Evolutionary conservation across 345 rosid genomes (phyloP).

Genomic region (Fremontodendron californicum): DNA sequence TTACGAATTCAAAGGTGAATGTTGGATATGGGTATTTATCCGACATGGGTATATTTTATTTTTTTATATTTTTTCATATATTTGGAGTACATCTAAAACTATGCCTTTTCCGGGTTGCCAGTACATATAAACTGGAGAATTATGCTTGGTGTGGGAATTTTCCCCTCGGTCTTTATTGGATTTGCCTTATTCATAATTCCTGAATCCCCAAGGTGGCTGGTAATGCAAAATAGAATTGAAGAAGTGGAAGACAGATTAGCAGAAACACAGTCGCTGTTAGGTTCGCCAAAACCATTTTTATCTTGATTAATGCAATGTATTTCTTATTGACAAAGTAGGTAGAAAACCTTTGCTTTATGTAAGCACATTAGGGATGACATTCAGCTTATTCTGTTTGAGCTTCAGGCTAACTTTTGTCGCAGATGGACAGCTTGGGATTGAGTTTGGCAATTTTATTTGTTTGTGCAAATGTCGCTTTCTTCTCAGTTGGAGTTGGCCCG

Average conservation of each 20-base stretch:
- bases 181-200: slow-evolving; percentile 52
- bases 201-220: slow-evolving; percentile 70
- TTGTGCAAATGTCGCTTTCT: slow-evolving; percentile 62
- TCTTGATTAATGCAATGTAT: slow-evolving; percentile 55
- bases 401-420: slow-evolving; percentile 33
- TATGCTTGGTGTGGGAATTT: slow-evolving; percentile 58
- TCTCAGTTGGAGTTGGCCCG: slow-evolving; percentile 63
- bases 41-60: too few relatives aligned
- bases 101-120: slow-evolving; percentile 42
- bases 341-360: slow-evolving; percentile 60
- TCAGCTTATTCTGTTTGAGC: slow-evolving; percentile 47
- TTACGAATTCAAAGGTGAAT: too few relatives aligned
- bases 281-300: slow-evolving; percentile 52
- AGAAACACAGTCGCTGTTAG: slow-evolving; percentile 70
- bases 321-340: slow-evolving; percentile 51
- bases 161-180: slow-evolving; percentile 53
- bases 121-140: slow-evolving; percentile 52
- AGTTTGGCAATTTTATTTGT: slow-evolving; percentile 39
- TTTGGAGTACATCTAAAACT: slow-evolving; percentile 63
- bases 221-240: slow-evolving; percentile 43
- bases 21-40: too few relatives aligned
- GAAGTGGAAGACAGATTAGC: slow-evolving; percentile 56
- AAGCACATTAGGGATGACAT: slow-evolving; percentile 63
- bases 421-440: slow-evolving; percentile 33
- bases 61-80: too few relatives aligned